Percentiles rank a stretch among this genome's conserved stretches.
Evolutionary conservation across 164 flowering plant species (phyloP).

Genomic region (Dillenia turbinata): DNA sequence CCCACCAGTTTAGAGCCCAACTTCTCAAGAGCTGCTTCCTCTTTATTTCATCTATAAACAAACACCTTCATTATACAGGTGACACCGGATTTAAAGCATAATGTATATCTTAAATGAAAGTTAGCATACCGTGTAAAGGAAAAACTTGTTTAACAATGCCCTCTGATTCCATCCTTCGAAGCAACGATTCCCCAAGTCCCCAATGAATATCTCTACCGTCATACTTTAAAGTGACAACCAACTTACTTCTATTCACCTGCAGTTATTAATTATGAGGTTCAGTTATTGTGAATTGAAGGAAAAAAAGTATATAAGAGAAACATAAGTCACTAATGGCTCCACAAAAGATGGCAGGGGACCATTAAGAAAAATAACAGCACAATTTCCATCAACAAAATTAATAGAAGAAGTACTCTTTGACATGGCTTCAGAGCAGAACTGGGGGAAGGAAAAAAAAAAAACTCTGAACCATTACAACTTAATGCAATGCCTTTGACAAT

Average conservation of each 20-base stretch:
- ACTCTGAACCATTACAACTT: background rate
- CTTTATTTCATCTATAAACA: constrained; percentile 56
- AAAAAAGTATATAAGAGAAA: background rate
- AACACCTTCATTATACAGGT: constrained; percentile 1
- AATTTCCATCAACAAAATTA: background rate
- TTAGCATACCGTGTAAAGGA: constrained; percentile 80
- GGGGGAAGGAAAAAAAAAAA: background rate
- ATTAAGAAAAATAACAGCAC: background rate
- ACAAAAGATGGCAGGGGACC: background rate
- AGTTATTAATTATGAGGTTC: constrained; percentile 1
- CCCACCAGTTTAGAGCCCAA: constrained; percentile 88
- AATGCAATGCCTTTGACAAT: background rate
- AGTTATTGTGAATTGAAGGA: background rate
- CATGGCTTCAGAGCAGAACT: background rate
- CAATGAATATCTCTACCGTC: constrained; percentile 43
- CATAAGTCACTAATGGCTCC: background rate
- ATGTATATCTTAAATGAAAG: constrained; percentile 3
- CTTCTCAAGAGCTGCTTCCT: constrained; percentile 72
- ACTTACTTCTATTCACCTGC: constrained; percentile 56
- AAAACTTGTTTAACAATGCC: constrained; percentile 70
- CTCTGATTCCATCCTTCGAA: constrained; percentile 51
- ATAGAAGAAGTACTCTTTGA: background rate
- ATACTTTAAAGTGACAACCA: constrained; percentile 30
- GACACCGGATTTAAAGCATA: background rate
- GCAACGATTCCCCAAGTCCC: constrained; percentile 63